phyloP scores from a whole-genome alignment of 2,329 filamentous ascomycete genomes.

The Eutypella sp. region DNA sequence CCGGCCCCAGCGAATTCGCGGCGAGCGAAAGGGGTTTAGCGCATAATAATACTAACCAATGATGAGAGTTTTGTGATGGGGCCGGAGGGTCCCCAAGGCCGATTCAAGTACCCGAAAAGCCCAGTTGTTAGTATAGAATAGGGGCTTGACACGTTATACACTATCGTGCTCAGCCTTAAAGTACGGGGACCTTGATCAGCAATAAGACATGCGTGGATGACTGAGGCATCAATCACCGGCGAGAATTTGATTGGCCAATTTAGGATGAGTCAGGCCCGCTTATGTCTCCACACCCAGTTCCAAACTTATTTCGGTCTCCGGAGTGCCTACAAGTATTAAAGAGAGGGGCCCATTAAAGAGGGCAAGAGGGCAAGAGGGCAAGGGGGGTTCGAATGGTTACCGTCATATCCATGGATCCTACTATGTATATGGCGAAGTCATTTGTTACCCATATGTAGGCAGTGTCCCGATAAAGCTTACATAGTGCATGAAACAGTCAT shows the following conservation, averaged over 20 bases:
- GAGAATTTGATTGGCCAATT: slow-evolving; percentile 3
- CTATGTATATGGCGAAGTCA: background rate
- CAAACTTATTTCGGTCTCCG: too few species aligned
- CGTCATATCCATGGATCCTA: too few species aligned
- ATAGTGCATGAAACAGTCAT: too few species aligned
- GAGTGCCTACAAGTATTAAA: background rate
- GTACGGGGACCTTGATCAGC: background rate
- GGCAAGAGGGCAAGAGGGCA: too few species aligned
- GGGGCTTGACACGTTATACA: background rate
- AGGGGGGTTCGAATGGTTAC: too few species aligned
- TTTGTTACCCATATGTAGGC: background rate
- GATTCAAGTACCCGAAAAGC: background rate
- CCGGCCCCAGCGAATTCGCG: background rate
- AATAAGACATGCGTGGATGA: background rate
- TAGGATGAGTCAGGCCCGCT: slow-evolving; percentile 2
- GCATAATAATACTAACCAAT: background rate
- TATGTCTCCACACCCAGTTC: background rate
- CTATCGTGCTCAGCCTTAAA: background rate
- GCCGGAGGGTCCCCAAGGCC: background rate
- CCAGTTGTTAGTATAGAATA: background rate
- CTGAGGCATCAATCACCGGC: slow-evolving; percentile 4
- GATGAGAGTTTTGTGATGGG: background rate
- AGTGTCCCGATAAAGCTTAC: too few species aligned
- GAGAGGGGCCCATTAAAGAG: too few species aligned
- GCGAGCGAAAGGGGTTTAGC: background rate